Percentiles rank a stretch among this genome's conserved stretches.
Evolutionary conservation across 257 asterid genomes (phyloP).

Genomic region (Avicennia marina): DNA sequence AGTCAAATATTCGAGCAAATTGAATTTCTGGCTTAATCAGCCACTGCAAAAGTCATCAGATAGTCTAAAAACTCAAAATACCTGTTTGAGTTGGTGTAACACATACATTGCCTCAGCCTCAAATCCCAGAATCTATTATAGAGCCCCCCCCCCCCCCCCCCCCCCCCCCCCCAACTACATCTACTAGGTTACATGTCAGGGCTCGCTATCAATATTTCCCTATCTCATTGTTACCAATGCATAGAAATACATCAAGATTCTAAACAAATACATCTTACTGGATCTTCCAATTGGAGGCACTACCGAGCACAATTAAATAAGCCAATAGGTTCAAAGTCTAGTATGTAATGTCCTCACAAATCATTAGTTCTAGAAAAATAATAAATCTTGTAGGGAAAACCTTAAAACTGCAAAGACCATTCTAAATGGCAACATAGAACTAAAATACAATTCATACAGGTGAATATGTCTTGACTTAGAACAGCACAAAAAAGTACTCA

Average conservation of each 20-base stretch:
- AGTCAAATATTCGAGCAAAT: not conserved
- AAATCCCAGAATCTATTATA: not conserved
- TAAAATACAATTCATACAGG: slow-evolving; percentile 27
- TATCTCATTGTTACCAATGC: not conserved
- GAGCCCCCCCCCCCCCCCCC: not conserved
- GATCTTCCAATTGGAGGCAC: slow-evolving; percentile 5
- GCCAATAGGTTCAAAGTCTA: slow-evolving; percentile 13
- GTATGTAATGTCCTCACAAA: slow-evolving; percentile 3
- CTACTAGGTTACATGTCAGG: not conserved
- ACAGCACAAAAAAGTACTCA: too few species aligned
- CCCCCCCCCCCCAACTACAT: too few species aligned
- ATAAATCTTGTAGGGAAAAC: slow-evolving; percentile 3
- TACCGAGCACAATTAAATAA: not conserved
- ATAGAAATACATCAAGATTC: not conserved
- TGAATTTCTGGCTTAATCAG: not conserved
- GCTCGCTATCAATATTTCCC: not conserved
- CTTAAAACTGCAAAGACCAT: slow-evolving; percentile 18
- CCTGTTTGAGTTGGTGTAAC: not conserved
- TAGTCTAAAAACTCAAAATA: not conserved
- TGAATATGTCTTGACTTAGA: slow-evolving; percentile 33
- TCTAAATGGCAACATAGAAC: slow-evolving; percentile 21
- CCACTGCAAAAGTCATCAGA: slow-evolving; percentile 7
- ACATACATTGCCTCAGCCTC: not conserved
- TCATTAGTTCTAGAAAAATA: slow-evolving; percentile 17
- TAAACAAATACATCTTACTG: not conserved